These are phyloP conservation scores for Pontederia crassipes DNA, from an alignment of 176 grass and related monocot species.

Conservation along the genomic window DNA sequence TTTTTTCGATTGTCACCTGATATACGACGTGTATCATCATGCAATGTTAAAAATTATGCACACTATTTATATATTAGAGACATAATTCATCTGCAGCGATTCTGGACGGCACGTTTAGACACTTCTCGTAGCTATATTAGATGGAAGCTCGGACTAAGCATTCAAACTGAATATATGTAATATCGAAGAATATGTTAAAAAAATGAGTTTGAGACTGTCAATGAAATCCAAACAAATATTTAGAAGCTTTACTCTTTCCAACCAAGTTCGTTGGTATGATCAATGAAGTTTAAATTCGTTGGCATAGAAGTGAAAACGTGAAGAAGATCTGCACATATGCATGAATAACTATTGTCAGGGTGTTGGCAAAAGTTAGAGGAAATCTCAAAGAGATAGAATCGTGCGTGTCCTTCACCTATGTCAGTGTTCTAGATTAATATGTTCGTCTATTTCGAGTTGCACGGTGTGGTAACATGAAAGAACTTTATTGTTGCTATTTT, in stretches of 20 bases:
- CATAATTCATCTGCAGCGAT: too few species aligned
- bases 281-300: conserved; percentile 47
- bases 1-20: too few species aligned
- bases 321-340: conserved; percentile 43
- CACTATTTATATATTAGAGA: too few species aligned
- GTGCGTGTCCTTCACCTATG: too few species aligned
- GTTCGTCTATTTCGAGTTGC: too few species aligned
- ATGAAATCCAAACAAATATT: neutral
- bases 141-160: conserved; percentile 1
- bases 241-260: conserved; percentile 48
- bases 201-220: too few species aligned
- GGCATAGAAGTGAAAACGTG: conserved; percentile 42
- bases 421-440: too few species aligned
- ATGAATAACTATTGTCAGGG: neutral
- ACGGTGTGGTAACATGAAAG: too few species aligned
- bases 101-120: too few species aligned
- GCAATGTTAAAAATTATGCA: too few species aligned
- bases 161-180: neutral
- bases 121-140: conserved; percentile 39
- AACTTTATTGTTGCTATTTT: too few species aligned
- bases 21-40: too few species aligned
- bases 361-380: neutral
- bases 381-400: neutral
- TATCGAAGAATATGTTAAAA: neutral
- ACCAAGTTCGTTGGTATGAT: conserved; percentile 55